These are phyloP conservation scores for Thalassiosira livingstoniorum DNA, from an alignment of 352 stramenopile genomes.

Conservation along the genomic window DNA sequence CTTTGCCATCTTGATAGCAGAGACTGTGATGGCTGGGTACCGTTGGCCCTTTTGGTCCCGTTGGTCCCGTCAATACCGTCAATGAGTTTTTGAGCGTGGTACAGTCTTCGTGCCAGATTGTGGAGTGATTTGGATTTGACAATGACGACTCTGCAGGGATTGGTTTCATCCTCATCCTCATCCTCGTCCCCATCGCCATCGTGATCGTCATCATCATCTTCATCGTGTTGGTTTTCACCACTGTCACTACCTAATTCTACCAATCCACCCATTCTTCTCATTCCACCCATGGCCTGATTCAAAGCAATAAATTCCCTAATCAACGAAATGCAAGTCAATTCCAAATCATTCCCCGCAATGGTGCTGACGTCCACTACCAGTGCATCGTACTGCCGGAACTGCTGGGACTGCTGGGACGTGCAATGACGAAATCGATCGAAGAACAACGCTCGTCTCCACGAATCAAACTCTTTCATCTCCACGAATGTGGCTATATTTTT, in stretches of 20 bases:
- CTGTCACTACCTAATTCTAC: conserved; percentile 8
- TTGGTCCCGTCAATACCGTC: no score
- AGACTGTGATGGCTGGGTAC: no score
- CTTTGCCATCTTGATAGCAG: not conserved
- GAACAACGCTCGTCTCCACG: conserved; percentile 61
- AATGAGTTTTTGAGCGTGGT: conserved; percentile 46
- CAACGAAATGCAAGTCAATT: conserved; percentile 58
- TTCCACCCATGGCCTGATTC: no score
- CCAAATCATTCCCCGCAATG: conserved; percentile 68
- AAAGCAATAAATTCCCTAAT: conserved; percentile 64
- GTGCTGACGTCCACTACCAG: conserved; percentile 65
- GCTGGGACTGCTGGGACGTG: conserved; percentile 9
- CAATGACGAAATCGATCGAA: conserved; percentile 4
- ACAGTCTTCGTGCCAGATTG: conserved; percentile 44
- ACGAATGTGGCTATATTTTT: conserved; percentile 47
- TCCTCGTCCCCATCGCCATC: conserved; percentile 9
- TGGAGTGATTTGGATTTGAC: conserved; percentile 61
- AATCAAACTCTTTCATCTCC: conserved; percentile 53
- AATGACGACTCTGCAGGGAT: conserved; percentile 43
- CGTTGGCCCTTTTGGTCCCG: no score
- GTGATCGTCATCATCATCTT: conserved; percentile 4
- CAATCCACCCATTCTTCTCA: no score
- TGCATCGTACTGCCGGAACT: conserved; percentile 39
- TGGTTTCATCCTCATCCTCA: not conserved
- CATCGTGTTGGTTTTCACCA: conserved; percentile 3